Evolutionary conservation across 441 rosid genomes (phyloP).

Genomic region (Aquilaria agallochum): DNA sequence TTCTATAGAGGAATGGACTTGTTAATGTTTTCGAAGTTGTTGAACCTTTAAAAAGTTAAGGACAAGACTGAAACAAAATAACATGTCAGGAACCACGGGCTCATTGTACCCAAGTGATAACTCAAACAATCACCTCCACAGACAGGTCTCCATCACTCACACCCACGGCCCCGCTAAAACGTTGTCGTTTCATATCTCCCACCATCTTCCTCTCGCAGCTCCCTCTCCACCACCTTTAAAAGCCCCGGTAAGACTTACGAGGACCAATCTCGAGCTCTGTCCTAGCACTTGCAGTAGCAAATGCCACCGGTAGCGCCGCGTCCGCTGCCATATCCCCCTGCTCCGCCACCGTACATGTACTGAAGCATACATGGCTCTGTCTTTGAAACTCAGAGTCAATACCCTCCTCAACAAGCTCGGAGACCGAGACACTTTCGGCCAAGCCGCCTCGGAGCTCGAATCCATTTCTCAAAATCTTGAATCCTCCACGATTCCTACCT

Average conservation of each 20-base stretch:
- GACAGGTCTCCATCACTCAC: too few species aligned
- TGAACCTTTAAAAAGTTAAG: too few species aligned
- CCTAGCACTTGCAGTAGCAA: conserved; percentile 4
- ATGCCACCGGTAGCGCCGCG: conserved; percentile 22
- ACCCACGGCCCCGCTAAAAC: neutral
- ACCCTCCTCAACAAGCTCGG: conserved; percentile 65
- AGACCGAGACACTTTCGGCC: conserved; percentile 77
- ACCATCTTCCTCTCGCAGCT: conserved; percentile 2
- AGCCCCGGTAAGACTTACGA: neutral
- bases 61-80: too few species aligned
- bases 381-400: conserved; percentile 49
- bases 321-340: conserved; percentile 2
- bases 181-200: conserved; percentile 6
- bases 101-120: too few species aligned
- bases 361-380: conserved; percentile 38
- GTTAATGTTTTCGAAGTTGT: too few species aligned
- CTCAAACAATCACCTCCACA: too few species aligned
- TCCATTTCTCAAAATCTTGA: conserved; percentile 61
- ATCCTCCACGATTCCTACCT: conserved; percentile 44
- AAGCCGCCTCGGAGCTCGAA: conserved; percentile 71
- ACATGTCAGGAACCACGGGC: too few species aligned
- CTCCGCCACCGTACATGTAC: neutral
- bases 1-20: too few species aligned
- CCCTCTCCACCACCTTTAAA: conserved; percentile 4
- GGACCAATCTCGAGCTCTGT: conserved; percentile 2